phyloP scores from a whole-genome alignment of 2,329 filamentous ascomycete species.

The Fusarium mexicanum region DNA sequence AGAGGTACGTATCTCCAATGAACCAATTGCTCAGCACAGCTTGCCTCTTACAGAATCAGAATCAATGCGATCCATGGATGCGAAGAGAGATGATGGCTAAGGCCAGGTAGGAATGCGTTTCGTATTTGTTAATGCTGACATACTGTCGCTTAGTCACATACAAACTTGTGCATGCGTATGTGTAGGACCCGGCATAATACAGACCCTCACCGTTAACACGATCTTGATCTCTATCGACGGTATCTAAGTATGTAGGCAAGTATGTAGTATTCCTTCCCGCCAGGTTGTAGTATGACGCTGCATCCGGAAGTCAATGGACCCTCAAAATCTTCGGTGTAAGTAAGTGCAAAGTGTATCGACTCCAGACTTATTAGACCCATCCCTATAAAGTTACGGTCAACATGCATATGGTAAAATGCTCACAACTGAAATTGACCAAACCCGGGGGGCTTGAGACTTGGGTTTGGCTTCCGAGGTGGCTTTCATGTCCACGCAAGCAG shows the following conservation, averaged over 20 bases:
- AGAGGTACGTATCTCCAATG: constrained; percentile 9
- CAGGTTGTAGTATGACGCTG: constrained; percentile 6
- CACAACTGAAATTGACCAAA: not conserved
- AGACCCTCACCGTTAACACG: constrained; percentile 8
- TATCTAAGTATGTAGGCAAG: not conserved
- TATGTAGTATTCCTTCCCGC: constrained; percentile 7
- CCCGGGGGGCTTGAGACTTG: constrained; percentile 11
- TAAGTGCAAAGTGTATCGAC: constrained; percentile 3
- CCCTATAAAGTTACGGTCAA: not conserved
- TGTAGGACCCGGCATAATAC: constrained; percentile 7
- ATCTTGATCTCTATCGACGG: not conserved
- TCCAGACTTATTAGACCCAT: constrained; percentile 9
- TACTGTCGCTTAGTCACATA: not conserved
- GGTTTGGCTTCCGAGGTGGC: constrained; percentile 17
- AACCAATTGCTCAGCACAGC: not conserved
- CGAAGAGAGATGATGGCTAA: not conserved
- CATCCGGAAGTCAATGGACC: constrained; percentile 30
- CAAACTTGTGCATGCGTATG: not conserved
- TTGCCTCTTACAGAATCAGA: not conserved
- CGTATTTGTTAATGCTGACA: constrained; percentile 29
- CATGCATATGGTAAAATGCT: constrained; percentile 3
- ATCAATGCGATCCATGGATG: constrained; percentile 4
- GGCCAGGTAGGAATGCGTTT: constrained; percentile 31
- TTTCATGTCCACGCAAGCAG: constrained; percentile 17
- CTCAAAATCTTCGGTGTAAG: not conserved